phyloP scores from a whole-genome alignment of 495 filamentous ascomycete genomes.

The Neurospora sp. region DNA sequence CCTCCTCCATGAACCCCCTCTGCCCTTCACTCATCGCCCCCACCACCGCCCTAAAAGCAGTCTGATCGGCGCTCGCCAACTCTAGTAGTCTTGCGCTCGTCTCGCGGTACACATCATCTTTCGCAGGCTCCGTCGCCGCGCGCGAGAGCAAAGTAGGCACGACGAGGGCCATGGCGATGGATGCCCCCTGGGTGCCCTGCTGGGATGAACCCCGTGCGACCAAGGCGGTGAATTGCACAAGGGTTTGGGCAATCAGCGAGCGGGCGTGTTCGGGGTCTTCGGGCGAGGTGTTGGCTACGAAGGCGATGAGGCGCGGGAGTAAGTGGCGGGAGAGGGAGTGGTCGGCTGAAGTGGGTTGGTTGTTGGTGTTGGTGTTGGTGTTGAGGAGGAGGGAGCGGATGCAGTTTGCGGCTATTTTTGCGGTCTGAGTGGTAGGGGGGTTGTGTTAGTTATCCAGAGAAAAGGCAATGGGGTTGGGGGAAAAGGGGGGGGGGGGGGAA shows the following conservation, averaged over 20 bases:
- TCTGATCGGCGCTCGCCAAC: conserved; percentile 63
- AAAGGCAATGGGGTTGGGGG: too few species aligned
- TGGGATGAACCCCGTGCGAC: conserved; percentile 33
- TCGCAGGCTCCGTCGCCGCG: conserved; percentile 40
- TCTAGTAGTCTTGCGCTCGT: conserved; percentile 70
- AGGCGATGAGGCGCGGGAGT: conserved; percentile 64
- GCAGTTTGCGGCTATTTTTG: conserved; percentile 82
- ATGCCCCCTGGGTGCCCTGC: neutral
- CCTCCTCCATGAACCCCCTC: conserved; percentile 70
- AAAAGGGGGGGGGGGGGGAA: neutral
- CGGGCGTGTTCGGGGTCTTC: conserved; percentile 69
- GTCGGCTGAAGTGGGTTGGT: conserved; percentile 49
- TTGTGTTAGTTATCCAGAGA: neutral
- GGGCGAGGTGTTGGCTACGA: conserved; percentile 53
- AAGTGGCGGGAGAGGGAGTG: conserved; percentile 64
- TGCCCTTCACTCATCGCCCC: conserved; percentile 58
- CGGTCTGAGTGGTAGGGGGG: conserved; percentile 39
- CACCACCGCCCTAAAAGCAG: conserved; percentile 66
- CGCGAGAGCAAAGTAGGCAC: conserved; percentile 71
- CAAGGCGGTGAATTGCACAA: conserved; percentile 57
- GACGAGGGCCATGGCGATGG: conserved; percentile 60
- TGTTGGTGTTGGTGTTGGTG: conserved; percentile 34
- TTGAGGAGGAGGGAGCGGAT: conserved; percentile 68
- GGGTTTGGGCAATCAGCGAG: conserved; percentile 55
- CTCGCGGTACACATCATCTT: conserved; percentile 49